These are phyloP conservation scores for Thermothelomyces thermophilus DNA, from an alignment of 2,329 filamentous ascomycete species.

Conservation along the genomic window DNA sequence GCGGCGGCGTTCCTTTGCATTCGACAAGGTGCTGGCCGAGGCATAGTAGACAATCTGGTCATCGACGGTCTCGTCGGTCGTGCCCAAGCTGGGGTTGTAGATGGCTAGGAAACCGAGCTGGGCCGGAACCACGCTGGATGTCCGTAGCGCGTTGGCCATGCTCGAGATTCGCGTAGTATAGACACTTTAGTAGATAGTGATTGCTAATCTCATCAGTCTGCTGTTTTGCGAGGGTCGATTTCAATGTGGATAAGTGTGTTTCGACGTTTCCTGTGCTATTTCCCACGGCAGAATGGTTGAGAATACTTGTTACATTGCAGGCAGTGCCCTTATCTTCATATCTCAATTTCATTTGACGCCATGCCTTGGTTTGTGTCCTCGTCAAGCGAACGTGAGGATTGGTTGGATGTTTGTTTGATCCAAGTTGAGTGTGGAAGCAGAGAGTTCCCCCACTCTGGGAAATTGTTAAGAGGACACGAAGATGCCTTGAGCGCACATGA, in stretches of 20 bases:
- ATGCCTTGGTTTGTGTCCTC: not conserved
- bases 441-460: not conserved
- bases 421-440: not conserved
- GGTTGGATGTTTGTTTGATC: not conserved
- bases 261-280: not conserved
- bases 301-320: not conserved
- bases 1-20: slow-evolving; percentile 35
- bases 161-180: not conserved
- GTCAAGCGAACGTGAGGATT: not conserved
- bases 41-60: slow-evolving; percentile 93
- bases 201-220: not conserved
- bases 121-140: slow-evolving; percentile 56
- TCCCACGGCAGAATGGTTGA: not conserved
- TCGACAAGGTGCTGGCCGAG: slow-evolving; percentile 45
- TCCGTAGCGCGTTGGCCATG: slow-evolving; percentile 7
- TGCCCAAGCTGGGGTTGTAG: slow-evolving; percentile 67
- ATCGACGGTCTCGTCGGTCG: slow-evolving; percentile 60
- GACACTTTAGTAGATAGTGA: no score
- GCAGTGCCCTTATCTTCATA: not conserved
- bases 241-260: not conserved
- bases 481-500: no score
- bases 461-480: not conserved
- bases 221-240: not conserved
- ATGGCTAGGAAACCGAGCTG: slow-evolving; percentile 87
- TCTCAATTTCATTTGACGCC: not conserved